Percentiles rank a stretch among this genome's conserved stretches.
Evolutionary conservation across 331 rosid species (phyloP).

Genomic region (Phaseolus coccineus): DNA sequence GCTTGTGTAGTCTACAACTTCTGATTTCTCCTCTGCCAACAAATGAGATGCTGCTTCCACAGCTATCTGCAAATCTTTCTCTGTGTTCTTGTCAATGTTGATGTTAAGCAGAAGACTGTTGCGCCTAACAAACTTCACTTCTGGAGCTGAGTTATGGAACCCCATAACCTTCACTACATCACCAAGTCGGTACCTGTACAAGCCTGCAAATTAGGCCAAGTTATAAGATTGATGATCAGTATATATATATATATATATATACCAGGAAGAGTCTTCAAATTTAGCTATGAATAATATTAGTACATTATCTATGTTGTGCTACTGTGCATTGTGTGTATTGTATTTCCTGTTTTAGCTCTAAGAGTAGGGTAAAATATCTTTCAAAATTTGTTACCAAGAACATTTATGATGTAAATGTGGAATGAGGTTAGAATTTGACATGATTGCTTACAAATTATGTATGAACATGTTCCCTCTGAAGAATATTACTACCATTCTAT

Average conservation of each 20-base stretch:
- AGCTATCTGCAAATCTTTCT: constrained; percentile 75
- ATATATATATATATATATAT: neutral
- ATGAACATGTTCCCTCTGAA: neutral
- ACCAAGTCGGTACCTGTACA: constrained; percentile 81
- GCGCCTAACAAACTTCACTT: constrained; percentile 73
- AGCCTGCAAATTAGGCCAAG: constrained; percentile 57
- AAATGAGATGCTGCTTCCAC: constrained; percentile 70
- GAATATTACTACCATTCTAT: neutral
- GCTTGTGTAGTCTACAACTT: constrained; percentile 86
- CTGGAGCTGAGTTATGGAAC: constrained; percentile 79
- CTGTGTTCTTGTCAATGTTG: constrained; percentile 93
- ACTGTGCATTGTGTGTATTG: neutral
- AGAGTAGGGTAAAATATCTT: neutral
- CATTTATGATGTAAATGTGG: neutral
- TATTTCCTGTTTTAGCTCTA: neutral
- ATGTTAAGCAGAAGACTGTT: constrained; percentile 72
- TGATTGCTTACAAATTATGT: neutral
- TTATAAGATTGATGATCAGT: neutral
- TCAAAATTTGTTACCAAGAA: neutral
- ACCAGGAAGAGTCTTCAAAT: neutral
- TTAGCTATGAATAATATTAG: neutral
- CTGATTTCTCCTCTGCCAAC: constrained; percentile 72
- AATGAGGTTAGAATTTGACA: neutral
- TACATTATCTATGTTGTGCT: neutral
- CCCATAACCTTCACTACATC: constrained; percentile 83